These are phyloP conservation scores for Lentinula edodes DNA, from an alignment of 768 basidiomycete species.

Conservation along the genomic window DNA sequence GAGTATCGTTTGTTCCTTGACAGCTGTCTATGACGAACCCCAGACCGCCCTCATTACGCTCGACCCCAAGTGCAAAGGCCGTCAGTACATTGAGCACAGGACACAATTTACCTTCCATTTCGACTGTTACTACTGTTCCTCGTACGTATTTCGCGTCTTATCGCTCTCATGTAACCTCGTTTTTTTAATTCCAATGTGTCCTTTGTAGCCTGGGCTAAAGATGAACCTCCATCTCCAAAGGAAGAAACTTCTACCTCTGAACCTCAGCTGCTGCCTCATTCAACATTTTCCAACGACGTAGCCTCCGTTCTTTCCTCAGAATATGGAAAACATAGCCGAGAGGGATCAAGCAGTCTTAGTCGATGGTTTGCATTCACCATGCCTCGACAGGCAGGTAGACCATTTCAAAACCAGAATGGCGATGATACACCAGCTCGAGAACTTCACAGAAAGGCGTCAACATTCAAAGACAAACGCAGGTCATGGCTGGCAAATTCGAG, in stretches of 20 bases:
- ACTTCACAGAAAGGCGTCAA: conserved; percentile 25
- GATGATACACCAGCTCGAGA: conserved; percentile 8
- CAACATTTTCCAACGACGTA: conserved; percentile 41
- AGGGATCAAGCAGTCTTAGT: conserved; percentile 35
- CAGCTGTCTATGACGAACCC: conserved; percentile 19
- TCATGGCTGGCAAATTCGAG: conserved; percentile 45
- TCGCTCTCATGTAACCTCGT: neutral
- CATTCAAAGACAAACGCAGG: conserved; percentile 40
- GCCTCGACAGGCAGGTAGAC: conserved; percentile 34
- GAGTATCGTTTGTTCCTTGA: neutral
- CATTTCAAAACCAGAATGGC: conserved; percentile 12
- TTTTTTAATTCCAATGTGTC: conserved; percentile 1
- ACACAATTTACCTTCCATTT: conserved; percentile 32
- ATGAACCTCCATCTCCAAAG: conserved; percentile 75
- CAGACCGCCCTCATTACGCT: conserved; percentile 26
- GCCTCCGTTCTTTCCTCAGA: conserved; percentile 35
- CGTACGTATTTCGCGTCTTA: conserved; percentile 39
- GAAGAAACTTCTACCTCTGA: conserved; percentile 30
- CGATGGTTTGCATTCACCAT: conserved; percentile 77
- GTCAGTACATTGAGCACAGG: conserved; percentile 24
- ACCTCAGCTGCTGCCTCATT: conserved; percentile 26
- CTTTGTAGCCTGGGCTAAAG: conserved; percentile 70
- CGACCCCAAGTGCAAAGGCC: conserved; percentile 28
- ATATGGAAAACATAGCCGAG: neutral
- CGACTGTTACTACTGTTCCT: conserved; percentile 61